phyloP scores from a whole-genome alignment of 2,329 filamentous ascomycete genomes.

The Hypoxylon sp. region DNA sequence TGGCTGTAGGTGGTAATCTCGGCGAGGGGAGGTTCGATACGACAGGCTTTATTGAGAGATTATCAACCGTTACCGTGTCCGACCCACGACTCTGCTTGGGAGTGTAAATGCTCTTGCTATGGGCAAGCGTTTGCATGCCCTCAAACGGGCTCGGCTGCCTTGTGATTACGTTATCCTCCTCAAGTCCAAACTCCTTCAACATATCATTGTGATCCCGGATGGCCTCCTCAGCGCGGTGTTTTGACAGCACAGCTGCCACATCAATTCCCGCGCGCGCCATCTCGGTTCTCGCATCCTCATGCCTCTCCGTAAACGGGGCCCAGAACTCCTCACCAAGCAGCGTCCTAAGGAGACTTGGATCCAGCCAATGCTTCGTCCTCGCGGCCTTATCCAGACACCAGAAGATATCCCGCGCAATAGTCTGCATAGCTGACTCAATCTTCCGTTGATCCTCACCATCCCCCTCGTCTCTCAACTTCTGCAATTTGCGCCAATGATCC shows the following conservation, averaged over 20 bases:
- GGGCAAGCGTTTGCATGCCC: slow-evolving; percentile 39
- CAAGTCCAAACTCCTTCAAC: slow-evolving; percentile 44
- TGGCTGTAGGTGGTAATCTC: too few relatives aligned
- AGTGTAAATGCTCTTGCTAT: slow-evolving; percentile 46
- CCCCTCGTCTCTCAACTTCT: not conserved
- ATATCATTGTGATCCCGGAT: slow-evolving; percentile 50
- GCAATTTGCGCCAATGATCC: slow-evolving; percentile 23
- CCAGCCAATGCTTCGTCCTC: slow-evolving; percentile 5
- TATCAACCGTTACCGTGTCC: not conserved
- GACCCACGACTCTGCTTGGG: not conserved
- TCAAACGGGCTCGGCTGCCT: slow-evolving; percentile 42
- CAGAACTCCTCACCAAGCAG: slow-evolving; percentile 52
- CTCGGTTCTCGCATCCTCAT: slow-evolving; percentile 38
- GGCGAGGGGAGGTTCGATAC: not conserved
- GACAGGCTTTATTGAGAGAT: not conserved
- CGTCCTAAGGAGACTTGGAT: slow-evolving; percentile 41
- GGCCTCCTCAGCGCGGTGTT: slow-evolving; percentile 17
- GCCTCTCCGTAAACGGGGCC: slow-evolving; percentile 40
- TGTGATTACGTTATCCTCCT: not conserved
- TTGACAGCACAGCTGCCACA: slow-evolving; percentile 41
- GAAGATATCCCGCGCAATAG: slow-evolving; percentile 48
- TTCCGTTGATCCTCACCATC: not conserved
- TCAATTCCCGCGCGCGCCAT: slow-evolving; percentile 49
- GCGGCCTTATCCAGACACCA: slow-evolving; percentile 43
- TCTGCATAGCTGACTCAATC: slow-evolving; percentile 32